These are phyloP conservation scores for Lentinus polychrous DNA, from an alignment of 1,284 basidiomycete species.

Conservation along the genomic window DNA sequence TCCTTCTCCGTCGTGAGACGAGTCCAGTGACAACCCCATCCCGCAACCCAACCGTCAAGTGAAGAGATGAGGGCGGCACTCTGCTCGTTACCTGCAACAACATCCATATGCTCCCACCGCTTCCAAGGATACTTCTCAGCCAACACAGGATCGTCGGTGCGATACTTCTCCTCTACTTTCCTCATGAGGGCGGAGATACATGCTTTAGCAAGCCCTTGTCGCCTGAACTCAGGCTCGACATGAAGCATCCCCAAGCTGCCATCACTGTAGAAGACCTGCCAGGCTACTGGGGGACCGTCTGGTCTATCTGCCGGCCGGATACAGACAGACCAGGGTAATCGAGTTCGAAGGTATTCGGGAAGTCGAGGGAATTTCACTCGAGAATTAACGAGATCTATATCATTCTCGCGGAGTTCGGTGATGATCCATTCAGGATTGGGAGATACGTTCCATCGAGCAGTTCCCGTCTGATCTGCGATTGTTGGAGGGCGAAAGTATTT, in stretches of 20 bases:
- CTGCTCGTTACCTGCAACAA: slow-evolving; percentile 5
- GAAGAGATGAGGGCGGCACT: not conserved
- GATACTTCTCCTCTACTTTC: slow-evolving; percentile 1
- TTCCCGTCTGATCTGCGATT: not conserved
- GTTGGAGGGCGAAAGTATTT: not conserved
- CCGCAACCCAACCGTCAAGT: not conserved
- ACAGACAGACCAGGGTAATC: slow-evolving; percentile 1
- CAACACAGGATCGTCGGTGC: not conserved
- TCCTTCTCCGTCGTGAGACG: not conserved
- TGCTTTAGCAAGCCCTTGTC: not conserved
- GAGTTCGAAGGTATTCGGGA: not conserved
- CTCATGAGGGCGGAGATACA: not conserved
- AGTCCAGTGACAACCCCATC: slow-evolving; percentile 2
- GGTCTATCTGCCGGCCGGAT: not conserved
- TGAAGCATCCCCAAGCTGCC: slow-evolving; percentile 6
- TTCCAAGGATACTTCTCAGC: slow-evolving; percentile 1
- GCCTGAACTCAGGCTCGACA: slow-evolving; percentile 3
- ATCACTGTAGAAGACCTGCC: slow-evolving; percentile 4
- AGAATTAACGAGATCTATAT: slow-evolving; percentile 3
- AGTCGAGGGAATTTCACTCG: slow-evolving; percentile 1
- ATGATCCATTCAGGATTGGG: slow-evolving; percentile 1
- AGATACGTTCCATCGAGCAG: not conserved
- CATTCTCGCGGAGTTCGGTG: not conserved
- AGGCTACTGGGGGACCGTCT: not conserved
- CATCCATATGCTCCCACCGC: slow-evolving; percentile 5